A percentile compares a stretch with the other conserved stretches of the same genome.
phyloP scores from a whole-genome alignment of 2,329 filamentous ascomycete species.

The Tolypocladium sp. region DNA sequence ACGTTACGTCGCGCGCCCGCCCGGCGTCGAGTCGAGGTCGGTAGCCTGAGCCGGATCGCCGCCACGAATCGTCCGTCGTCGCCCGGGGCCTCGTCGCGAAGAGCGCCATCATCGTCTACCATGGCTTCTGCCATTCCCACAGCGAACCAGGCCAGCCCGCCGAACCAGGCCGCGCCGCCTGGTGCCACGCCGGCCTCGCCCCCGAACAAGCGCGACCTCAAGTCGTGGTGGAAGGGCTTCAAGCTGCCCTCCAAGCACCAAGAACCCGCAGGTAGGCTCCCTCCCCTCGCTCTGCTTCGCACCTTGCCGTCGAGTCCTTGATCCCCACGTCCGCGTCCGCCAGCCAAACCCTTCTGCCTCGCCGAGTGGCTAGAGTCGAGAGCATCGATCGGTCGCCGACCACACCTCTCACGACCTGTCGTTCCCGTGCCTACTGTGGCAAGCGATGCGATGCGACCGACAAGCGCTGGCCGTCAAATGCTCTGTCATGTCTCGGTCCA shows the following conservation, averaged over 20 bases:
- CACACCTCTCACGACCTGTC: background rate
- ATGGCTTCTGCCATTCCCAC: slow-evolving; percentile 28
- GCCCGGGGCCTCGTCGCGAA: background rate
- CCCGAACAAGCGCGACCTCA: slow-evolving; percentile 77
- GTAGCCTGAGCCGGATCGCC: background rate
- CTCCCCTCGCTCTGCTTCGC: background rate
- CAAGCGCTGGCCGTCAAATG: background rate
- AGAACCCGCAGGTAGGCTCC: slow-evolving; percentile 41
- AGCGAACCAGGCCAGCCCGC: slow-evolving; percentile 20
- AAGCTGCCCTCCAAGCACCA: slow-evolving; percentile 57
- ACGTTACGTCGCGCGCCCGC: background rate
- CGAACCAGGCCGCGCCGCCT: slow-evolving; percentile 13
- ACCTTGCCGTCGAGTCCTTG: background rate
- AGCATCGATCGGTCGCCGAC: background rate
- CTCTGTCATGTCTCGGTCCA: background rate
- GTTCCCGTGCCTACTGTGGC: background rate
- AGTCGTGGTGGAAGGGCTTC: slow-evolving; percentile 97
- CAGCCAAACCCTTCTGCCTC: background rate
- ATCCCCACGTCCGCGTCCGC: background rate
- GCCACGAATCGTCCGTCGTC: slow-evolving; percentile 4
- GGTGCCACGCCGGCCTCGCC: slow-evolving; percentile 50
- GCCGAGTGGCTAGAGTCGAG: background rate
- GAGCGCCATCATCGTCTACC: slow-evolving; percentile 1
- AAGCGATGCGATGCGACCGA: background rate
- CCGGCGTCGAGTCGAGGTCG: background rate